These are phyloP conservation scores for Daldinia vernicosa DNA, from an alignment of 495 filamentous ascomycete genomes.

Conservation along the genomic window DNA sequence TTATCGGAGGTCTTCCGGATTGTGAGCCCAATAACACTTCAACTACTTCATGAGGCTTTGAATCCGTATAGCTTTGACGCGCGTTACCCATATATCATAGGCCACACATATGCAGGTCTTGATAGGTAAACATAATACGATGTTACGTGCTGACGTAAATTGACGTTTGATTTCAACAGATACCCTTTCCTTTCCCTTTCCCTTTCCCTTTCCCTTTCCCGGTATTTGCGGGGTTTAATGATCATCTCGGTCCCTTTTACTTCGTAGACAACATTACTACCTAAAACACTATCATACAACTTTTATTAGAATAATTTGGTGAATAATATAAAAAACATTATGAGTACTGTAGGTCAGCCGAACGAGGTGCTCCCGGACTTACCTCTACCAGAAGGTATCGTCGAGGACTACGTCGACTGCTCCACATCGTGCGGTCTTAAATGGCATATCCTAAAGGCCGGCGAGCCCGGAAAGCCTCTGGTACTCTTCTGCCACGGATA, in stretches of 20 bases:
- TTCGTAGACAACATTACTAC: not conserved
- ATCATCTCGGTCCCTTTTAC: not conserved
- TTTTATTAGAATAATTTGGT: not conserved
- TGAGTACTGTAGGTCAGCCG: slow-evolving; percentile 11
- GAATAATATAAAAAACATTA: slow-evolving; percentile 4
- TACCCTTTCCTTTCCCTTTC: not conserved
- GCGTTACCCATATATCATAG: not conserved
- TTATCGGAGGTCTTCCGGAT: not conserved
- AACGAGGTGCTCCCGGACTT: slow-evolving; percentile 51
- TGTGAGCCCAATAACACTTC: not conserved
- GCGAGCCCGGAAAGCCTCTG: slow-evolving; percentile 60
- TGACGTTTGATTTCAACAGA: not conserved
- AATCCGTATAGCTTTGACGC: not conserved
- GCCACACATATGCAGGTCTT: not conserved
- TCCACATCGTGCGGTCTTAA: slow-evolving; percentile 57
- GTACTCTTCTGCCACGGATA: slow-evolving; percentile 72
- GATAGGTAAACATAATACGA: not conserved
- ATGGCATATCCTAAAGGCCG: slow-evolving; percentile 69
- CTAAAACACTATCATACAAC: not conserved
- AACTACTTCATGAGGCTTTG: not conserved
- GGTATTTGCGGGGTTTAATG: not conserved
- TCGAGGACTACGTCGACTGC: slow-evolving; percentile 61
- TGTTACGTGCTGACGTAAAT: not conserved
- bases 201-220: too few relatives aligned
- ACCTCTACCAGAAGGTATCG: slow-evolving; percentile 62